A percentile compares a stretch with the other conserved stretches of the same genome.
These are phyloP conservation scores for Skeletonema costatum DNA, from an alignment of 108 stramenopile species.

Conservation along the genomic window DNA sequence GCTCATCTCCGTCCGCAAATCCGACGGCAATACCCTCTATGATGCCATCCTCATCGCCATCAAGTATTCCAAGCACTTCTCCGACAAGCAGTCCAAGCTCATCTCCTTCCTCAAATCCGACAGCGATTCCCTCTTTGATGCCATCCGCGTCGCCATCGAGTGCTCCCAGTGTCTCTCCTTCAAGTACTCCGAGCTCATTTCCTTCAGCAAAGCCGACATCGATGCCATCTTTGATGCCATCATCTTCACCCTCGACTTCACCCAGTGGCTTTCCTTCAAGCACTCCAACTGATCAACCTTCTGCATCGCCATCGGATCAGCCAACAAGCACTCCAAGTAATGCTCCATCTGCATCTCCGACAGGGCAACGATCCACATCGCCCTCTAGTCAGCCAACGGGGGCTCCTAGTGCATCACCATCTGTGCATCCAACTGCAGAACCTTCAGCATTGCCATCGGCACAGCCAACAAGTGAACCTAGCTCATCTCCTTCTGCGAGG, in stretches of 20 bases:
- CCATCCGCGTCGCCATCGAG: background rate
- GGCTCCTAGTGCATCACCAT: background rate
- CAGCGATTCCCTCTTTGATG: background rate
- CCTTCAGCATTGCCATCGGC: background rate
- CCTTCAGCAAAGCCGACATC: background rate
- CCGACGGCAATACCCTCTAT: background rate
- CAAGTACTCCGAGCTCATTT: background rate
- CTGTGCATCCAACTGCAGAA: background rate
- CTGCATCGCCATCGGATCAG: background rate
- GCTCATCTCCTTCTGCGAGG: background rate
- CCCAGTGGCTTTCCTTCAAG: background rate
- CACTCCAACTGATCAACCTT: background rate
- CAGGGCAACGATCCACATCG: background rate
- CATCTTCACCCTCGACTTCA: background rate
- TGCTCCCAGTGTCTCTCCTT: background rate
- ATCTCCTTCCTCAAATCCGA: background rate
- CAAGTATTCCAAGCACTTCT: background rate
- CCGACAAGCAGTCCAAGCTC: conserved; percentile 2
- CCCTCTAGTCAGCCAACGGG: conserved; percentile 12
- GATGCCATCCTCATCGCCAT: background rate
- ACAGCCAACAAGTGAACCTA: background rate
- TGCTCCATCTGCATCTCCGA: conserved; percentile 8
- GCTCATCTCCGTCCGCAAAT: no score
- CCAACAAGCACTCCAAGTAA: background rate
- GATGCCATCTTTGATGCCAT: background rate